Conservation (phyloP, 306 rosid species). For the Fagus sylvatica region DNA sequence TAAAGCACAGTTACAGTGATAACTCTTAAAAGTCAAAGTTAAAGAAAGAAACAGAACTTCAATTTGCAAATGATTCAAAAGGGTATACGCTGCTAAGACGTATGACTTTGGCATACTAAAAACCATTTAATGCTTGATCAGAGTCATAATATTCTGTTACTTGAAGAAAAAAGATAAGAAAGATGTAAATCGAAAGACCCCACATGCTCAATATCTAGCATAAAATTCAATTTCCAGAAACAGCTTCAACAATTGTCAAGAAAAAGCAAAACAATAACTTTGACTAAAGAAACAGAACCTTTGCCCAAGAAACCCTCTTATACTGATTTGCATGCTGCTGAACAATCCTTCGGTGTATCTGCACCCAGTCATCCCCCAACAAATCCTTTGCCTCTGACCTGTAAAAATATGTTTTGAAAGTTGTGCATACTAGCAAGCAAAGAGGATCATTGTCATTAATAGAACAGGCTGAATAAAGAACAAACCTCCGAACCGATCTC, state of each 20-base stretch:
- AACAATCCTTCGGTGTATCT: slow-evolving; percentile 92
- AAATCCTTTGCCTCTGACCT: slow-evolving; percentile 97
- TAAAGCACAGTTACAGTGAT: neutral
- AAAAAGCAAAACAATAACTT: neutral
- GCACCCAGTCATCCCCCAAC: slow-evolving; percentile 99
- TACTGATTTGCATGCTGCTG: slow-evolving; percentile 99
- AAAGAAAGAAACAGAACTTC: too few relatives aligned
- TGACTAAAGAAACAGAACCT: slow-evolving; percentile 47
- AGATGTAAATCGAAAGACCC: neutral
- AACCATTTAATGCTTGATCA: neutral
- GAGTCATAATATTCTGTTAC: neutral
- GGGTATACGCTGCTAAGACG: too few relatives aligned
- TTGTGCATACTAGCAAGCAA: slow-evolving; percentile 1
- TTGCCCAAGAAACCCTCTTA: slow-evolving; percentile 97
- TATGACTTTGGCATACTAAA: neutral
- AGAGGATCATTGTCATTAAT: slow-evolving; percentile 13
- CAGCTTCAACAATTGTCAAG: neutral
- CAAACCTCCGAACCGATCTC: slow-evolving; percentile 92
- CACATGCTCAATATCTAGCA: slow-evolving; percentile 5
- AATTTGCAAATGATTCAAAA: too few relatives aligned
- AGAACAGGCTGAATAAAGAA: neutral
- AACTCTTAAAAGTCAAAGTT: neutral
- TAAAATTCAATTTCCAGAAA: slow-evolving; percentile 8
- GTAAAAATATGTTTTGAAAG: slow-evolving; percentile 19
- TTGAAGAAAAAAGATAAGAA: neutral